Percentiles rank a stretch among this genome's conserved stretches.
Evolutionary conservation across 106 monocot genomes (phyloP).

Genomic region (Agapanthus africanus): DNA sequence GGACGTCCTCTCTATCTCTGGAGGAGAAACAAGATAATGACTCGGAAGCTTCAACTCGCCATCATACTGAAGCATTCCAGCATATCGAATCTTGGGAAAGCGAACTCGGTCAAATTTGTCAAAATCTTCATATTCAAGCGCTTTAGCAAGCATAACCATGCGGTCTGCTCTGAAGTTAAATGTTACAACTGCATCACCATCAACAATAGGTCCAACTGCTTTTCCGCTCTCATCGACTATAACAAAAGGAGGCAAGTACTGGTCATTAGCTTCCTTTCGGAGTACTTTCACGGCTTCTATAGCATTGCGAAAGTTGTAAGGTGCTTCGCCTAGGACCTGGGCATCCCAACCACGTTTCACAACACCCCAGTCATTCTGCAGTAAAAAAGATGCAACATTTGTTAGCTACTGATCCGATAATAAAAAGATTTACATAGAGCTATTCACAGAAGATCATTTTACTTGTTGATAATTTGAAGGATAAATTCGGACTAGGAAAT

Average conservation of each 20-base stretch:
- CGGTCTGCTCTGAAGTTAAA: slow-evolving; percentile 92
- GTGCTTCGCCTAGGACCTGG: slow-evolving; percentile 96
- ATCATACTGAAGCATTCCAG: slow-evolving; percentile 97
- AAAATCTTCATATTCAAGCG: slow-evolving; percentile 88
- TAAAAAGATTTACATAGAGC: too few species aligned
- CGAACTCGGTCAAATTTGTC: slow-evolving; percentile 17
- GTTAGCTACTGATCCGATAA: too few species aligned
- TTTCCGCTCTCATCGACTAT: slow-evolving; percentile 75
- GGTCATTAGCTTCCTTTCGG: slow-evolving; percentile 59
- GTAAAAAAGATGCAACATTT: neutral
- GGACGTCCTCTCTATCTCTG: slow-evolving; percentile 90
- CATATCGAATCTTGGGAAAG: slow-evolving; percentile 42
- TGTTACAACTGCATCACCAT: slow-evolving; percentile 96
- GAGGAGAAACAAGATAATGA: slow-evolving; percentile 79
- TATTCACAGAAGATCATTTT: too few species aligned
- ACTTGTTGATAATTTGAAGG: too few species aligned
- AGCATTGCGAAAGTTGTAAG: slow-evolving; percentile 67
- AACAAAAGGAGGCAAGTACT: slow-evolving; percentile 89
- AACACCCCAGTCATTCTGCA: slow-evolving; percentile 88
- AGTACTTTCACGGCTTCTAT: slow-evolving; percentile 84
- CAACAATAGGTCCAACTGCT: slow-evolving; percentile 73
- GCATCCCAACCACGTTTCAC: slow-evolving; percentile 98
- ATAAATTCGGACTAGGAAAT: too few species aligned
- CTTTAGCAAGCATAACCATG: slow-evolving; percentile 92
- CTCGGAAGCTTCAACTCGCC: slow-evolving; percentile 83